These are phyloP conservation scores for Aureobasidium sp. DNA, from an alignment of 2,329 filamentous ascomycete species.

Conservation along the genomic window DNA sequence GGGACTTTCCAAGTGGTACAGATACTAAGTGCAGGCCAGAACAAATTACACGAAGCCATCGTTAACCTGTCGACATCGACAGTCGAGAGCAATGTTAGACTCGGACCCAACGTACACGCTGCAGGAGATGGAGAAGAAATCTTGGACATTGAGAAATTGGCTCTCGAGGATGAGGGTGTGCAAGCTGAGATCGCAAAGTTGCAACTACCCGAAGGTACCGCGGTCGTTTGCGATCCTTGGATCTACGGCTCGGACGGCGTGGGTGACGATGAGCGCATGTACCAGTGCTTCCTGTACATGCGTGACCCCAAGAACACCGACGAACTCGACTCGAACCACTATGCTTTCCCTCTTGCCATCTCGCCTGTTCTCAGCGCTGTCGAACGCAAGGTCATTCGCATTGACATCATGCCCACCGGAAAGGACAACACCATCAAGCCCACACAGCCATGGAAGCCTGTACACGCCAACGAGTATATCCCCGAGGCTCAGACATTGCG, in stretches of 20 bases:
- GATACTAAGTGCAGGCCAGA: constrained; percentile 30
- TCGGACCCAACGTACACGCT: constrained; percentile 51
- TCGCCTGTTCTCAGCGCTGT: constrained; percentile 59
- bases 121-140: constrained; percentile 55
- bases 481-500: constrained; percentile 55
- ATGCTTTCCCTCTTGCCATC: constrained; percentile 59
- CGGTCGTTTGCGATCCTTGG: constrained; percentile 58
- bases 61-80: constrained; percentile 46
- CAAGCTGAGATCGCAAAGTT: constrained; percentile 54
- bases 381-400: constrained; percentile 58
- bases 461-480: constrained; percentile 58
- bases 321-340: constrained; percentile 61
- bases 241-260: constrained; percentile 55
- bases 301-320: constrained; percentile 52
- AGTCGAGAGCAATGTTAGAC: constrained; percentile 51
- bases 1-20: not conserved
- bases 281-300: constrained; percentile 62
- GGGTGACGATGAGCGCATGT: constrained; percentile 43
- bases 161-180: constrained; percentile 49
- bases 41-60: constrained; percentile 56
- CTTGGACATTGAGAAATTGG: constrained; percentile 49
- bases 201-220: constrained; percentile 49
- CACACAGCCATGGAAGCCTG: constrained; percentile 50
- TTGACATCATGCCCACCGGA: constrained; percentile 63
- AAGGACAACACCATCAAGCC: constrained; percentile 52